Percentiles rank a stretch among this genome's conserved stretches.
Evolutionary conservation across 2,329 filamentous ascomycete species (phyloP).

Genomic region (Aspergillus sp.): DNA sequence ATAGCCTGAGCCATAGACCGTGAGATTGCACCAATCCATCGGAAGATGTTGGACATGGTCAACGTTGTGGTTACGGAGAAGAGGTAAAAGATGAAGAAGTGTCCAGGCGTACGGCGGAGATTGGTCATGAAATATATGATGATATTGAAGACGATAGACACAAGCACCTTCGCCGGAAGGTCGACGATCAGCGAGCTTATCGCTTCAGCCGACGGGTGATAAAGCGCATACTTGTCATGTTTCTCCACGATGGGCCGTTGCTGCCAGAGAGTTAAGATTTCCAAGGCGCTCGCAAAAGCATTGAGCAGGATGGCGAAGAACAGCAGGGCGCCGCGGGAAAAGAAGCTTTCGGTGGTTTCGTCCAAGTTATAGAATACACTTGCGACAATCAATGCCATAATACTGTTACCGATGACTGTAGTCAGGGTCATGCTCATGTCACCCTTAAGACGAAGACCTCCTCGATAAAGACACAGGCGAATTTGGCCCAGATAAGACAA

Average conservation of each 20-base stretch:
- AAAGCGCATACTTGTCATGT: constrained; percentile 79
- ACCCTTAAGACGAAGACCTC: constrained; percentile 69
- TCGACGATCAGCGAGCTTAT: constrained; percentile 82
- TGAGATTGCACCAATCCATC: constrained; percentile 72
- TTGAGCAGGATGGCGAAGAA: constrained; percentile 87
- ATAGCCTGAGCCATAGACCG: constrained; percentile 62
- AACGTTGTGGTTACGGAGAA: constrained; percentile 72
- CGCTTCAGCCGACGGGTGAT: constrained; percentile 88
- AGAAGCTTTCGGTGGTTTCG: constrained; percentile 68
- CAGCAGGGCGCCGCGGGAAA: constrained; percentile 70
- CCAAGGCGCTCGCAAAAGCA: constrained; percentile 72
- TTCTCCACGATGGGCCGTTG: constrained; percentile 93
- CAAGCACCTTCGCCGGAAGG: constrained; percentile 74
- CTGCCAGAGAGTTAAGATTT: constrained; percentile 80
- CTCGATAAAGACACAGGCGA: constrained; percentile 74
- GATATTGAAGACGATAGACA: constrained; percentile 73
- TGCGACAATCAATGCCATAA: constrained; percentile 72
- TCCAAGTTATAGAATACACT: constrained; percentile 76
- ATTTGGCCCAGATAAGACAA: constrained; percentile 75
- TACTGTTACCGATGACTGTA: constrained; percentile 63
- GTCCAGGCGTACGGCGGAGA: constrained; percentile 67
- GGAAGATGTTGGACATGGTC: constrained; percentile 83
- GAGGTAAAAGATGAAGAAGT: constrained; percentile 84
- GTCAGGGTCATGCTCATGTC: constrained; percentile 72
- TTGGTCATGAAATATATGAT: constrained; percentile 86